Percentiles rank a stretch among this genome's conserved stretches.
Conservation (phyloP, 768 basidiomycete species). For the Pisolithus orientalis region DNA sequence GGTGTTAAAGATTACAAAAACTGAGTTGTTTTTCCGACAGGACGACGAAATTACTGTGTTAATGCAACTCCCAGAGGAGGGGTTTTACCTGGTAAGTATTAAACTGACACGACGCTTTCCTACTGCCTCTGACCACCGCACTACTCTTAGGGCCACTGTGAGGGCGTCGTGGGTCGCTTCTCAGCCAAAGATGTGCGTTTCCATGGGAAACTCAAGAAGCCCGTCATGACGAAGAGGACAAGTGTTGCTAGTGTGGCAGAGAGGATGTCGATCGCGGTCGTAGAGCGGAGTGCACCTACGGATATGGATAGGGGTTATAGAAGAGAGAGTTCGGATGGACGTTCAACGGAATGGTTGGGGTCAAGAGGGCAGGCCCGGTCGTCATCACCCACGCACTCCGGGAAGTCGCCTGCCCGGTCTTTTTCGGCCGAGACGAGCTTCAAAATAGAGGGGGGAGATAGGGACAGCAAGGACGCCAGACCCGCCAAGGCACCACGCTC, state of each 20-base stretch:
- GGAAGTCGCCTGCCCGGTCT: background rate
- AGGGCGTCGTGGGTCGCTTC: slow-evolving; percentile 81
- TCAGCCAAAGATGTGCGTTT: slow-evolving; percentile 58
- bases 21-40: slow-evolving; percentile 30
- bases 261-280: slow-evolving; percentile 15
- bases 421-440: background rate
- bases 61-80: slow-evolving; percentile 58
- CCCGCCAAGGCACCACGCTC: slow-evolving; percentile 17
- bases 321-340: background rate
- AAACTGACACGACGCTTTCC: background rate
- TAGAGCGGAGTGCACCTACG: slow-evolving; percentile 4
- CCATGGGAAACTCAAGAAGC: slow-evolving; percentile 70
- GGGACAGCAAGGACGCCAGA: background rate
- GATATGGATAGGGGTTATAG: slow-evolving; percentile 6
- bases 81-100: slow-evolving; percentile 55
- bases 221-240: slow-evolving; percentile 65
- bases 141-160: slow-evolving; percentile 65
- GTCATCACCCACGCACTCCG: background rate
- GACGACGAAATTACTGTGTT: slow-evolving; percentile 76
- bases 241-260: slow-evolving; percentile 13
- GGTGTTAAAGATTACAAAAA: no score
- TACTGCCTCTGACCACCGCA: background rate
- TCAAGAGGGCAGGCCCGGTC: background rate
- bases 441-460: background rate
- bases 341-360: background rate